Percentiles rank a stretch among this genome's conserved stretches.
phyloP scores from a whole-genome alignment of 116 monocot species.

The Papilionanthe hybrid region DNA sequence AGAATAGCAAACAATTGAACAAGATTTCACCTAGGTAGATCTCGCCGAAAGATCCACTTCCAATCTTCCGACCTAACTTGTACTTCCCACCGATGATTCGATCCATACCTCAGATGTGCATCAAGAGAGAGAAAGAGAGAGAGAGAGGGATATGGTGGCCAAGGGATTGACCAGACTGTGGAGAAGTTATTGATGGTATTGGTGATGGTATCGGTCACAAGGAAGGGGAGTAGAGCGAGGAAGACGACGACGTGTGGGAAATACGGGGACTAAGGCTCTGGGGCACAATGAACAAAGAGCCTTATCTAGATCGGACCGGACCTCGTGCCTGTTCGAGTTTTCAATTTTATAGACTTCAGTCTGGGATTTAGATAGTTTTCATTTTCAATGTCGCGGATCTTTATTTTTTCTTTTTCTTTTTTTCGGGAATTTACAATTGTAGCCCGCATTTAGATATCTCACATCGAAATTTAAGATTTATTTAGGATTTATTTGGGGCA shows the following conservation, averaged over 20 bases:
- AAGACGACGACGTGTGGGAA: conserved; percentile 1
- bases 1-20: background rate
- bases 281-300: background rate
- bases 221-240: background rate
- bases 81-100: conserved; percentile 88
- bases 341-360: too few species aligned
- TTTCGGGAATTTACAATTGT: too few species aligned
- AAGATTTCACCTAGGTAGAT: conserved; percentile 72
- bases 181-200: background rate
- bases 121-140: background rate
- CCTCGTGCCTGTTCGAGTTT: background rate
- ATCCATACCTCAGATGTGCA: conserved; percentile 45
- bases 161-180: background rate
- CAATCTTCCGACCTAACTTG: conserved; percentile 97
- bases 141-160: background rate
- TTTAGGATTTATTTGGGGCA: too few species aligned
- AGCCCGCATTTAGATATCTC: too few species aligned
- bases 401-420: too few species aligned
- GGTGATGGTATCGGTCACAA: background rate
- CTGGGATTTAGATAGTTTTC: too few species aligned
- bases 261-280: background rate
- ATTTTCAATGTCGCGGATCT: too few species aligned
- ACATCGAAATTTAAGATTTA: too few species aligned
- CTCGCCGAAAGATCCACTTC: conserved; percentile 95
- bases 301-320: background rate